phyloP scores from a whole-genome alignment of 2,329 filamentous ascomycete species.

The Xylaria sp. region DNA sequence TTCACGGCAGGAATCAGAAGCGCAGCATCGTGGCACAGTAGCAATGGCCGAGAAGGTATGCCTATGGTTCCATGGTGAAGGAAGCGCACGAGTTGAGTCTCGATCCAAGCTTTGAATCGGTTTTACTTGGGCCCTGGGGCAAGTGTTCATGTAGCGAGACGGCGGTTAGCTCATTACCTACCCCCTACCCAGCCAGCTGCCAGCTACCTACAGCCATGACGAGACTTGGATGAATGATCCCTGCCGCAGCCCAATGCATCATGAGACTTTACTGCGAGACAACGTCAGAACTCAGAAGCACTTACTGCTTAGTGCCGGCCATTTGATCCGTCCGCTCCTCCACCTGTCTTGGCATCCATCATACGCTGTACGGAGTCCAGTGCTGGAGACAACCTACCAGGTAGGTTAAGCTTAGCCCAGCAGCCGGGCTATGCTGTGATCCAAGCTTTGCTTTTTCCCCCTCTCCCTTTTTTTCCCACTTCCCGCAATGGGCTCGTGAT shows the following conservation, averaged over 20 bases:
- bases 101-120: not conserved
- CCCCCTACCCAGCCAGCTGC: too few relatives aligned
- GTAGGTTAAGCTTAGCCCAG: not conserved
- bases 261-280: conserved; percentile 29
- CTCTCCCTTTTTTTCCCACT: not conserved
- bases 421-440: conserved; percentile 11
- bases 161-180: too few relatives aligned
- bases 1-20: not conserved
- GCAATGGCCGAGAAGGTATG: not conserved
- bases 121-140: not conserved
- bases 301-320: conserved; percentile 27
- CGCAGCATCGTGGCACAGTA: not conserved
- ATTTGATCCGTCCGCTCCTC: conserved; percentile 28
- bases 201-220: conserved; percentile 11
- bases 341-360: conserved; percentile 24
- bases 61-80: not conserved
- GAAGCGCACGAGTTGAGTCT: not conserved
- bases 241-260: conserved; percentile 27
- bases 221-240: conserved; percentile 21
- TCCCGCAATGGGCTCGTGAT: not conserved
- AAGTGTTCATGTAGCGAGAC: too few relatives aligned
- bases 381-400: not conserved
- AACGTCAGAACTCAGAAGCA: conserved; percentile 27
- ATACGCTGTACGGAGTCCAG: conserved; percentile 1
- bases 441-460: conserved; percentile 2